Percentiles rank a stretch among this genome's conserved stretches.
These are phyloP conservation scores for Sphagnum contortum DNA, from an alignment of 225 moss, liverwort and hornwort species.

Conservation along the genomic window DNA sequence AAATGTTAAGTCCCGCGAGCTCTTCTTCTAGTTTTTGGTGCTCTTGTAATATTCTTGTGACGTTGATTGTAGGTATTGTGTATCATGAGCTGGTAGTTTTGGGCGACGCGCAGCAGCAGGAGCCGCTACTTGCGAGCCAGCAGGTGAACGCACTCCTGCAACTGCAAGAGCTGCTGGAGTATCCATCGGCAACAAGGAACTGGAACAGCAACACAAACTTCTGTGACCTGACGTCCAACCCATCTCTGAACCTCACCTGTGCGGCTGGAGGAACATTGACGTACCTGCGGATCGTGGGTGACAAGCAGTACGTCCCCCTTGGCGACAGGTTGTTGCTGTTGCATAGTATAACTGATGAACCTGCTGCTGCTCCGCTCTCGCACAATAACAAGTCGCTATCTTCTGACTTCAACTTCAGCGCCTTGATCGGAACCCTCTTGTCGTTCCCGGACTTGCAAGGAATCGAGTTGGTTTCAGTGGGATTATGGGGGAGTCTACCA, in stretches of 20 bases:
- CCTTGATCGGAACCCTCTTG: constrained; percentile 34
- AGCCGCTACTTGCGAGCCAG: too few species aligned
- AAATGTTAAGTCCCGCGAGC: too few species aligned
- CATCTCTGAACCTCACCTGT: constrained; percentile 45
- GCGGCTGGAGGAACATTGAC: constrained; percentile 43
- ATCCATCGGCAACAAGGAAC: constrained; percentile 38
- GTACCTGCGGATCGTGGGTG: constrained; percentile 70
- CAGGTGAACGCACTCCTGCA: constrained; percentile 59
- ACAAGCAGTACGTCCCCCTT: constrained; percentile 24
- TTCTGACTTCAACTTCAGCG: constrained; percentile 31
- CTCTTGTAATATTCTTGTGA: too few species aligned
- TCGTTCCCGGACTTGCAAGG: constrained; percentile 63
- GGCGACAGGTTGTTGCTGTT: constrained; percentile 19
- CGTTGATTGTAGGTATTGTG: too few species aligned
- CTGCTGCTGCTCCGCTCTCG: neutral
- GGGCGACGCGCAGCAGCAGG: too few species aligned
- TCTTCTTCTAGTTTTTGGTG: too few species aligned
- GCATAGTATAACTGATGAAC: neutral
- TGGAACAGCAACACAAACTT: constrained; percentile 60
- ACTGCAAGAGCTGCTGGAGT: constrained; percentile 61
- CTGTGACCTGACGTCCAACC: constrained; percentile 41
- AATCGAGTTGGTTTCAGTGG: constrained; percentile 64
- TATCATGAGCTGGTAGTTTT: too few species aligned
- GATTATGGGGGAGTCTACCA: constrained; percentile 79
- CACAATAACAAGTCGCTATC: constrained; percentile 24